These are phyloP conservation scores for Coniferiporia sulphurascens DNA, from an alignment of 1,284 basidiomycete species.

Conservation along the genomic window DNA sequence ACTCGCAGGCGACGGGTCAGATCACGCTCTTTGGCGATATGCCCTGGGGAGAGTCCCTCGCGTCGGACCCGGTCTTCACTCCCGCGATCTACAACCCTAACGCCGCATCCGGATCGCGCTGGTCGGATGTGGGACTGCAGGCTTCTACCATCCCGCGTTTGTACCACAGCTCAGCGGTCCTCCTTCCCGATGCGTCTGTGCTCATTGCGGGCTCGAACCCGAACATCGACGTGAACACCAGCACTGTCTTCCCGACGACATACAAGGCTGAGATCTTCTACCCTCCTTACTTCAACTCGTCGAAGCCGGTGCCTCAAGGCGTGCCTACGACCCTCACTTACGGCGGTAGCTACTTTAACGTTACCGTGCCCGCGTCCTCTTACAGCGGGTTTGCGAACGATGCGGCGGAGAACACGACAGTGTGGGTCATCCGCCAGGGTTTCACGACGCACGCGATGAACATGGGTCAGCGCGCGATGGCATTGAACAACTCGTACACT, in stretches of 20 bases:
- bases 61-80: slow-evolving; percentile 59
- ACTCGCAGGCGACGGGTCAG: slow-evolving; percentile 48
- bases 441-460: slow-evolving; percentile 96
- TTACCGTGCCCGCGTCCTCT: slow-evolving; percentile 50
- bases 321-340: slow-evolving; percentile 75
- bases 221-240: slow-evolving; percentile 77
- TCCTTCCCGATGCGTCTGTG: slow-evolving; percentile 85
- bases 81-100: slow-evolving; percentile 78
- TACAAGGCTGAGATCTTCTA: slow-evolving; percentile 88
- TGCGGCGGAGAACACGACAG: slow-evolving; percentile 73
- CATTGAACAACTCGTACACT: slow-evolving; percentile 78
- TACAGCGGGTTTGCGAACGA: slow-evolving; percentile 64
- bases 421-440: slow-evolving; percentile 80
- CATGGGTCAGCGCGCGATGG: slow-evolving; percentile 81
- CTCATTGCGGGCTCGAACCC: slow-evolving; percentile 92
- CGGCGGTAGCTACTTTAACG: slow-evolving; percentile 79
- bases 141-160: slow-evolving; percentile 67
- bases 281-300: slow-evolving; percentile 74
- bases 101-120: slow-evolving; percentile 58
- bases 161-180: slow-evolving; percentile 87
- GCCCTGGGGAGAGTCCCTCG: slow-evolving; percentile 62
- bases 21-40: slow-evolving; percentile 43
- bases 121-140: slow-evolving; percentile 64
- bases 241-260: slow-evolving; percentile 74
- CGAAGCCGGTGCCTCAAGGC: slow-evolving; percentile 69